Evolutionary conservation across 1,139 yeast genomes (phyloP).

Genomic region (Debaryomyces psychrophilus): DNA sequence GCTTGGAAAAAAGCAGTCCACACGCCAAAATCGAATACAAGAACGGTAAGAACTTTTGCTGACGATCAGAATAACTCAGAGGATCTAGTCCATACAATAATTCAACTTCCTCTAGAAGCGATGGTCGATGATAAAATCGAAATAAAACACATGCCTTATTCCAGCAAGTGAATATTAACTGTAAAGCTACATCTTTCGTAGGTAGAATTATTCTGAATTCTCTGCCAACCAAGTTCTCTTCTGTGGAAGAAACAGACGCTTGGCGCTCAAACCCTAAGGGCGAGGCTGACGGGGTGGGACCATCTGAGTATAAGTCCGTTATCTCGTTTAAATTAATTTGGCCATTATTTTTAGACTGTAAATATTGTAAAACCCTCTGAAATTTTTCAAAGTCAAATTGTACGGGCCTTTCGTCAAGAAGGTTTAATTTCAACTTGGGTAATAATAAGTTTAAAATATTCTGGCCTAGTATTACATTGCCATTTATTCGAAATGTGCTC

Average conservation of each 20-base stretch:
- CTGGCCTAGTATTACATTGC: slow-evolving; percentile 24
- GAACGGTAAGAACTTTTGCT: slow-evolving; percentile 75
- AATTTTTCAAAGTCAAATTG: slow-evolving; percentile 40
- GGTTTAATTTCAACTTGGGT: slow-evolving; percentile 50
- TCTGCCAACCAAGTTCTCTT: slow-evolving; percentile 23
- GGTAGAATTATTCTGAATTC: slow-evolving; percentile 76
- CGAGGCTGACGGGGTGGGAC: slow-evolving; percentile 18
- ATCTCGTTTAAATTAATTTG: slow-evolving; percentile 26
- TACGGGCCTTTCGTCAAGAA: slow-evolving; percentile 34
- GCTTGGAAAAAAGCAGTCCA: slow-evolving; percentile 70
- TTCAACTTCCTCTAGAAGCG: slow-evolving; percentile 61
- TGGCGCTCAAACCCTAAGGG: slow-evolving; percentile 16
- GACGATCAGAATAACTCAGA: slow-evolving; percentile 67
- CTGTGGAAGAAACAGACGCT: slow-evolving; percentile 24
- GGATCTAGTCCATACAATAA: slow-evolving; percentile 65
- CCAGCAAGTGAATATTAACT: slow-evolving; percentile 79
- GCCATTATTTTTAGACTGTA: slow-evolving; percentile 25
- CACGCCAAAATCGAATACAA: slow-evolving; percentile 60
- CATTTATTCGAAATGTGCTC: background rate
- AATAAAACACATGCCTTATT: slow-evolving; percentile 82
- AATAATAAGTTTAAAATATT: slow-evolving; percentile 44
- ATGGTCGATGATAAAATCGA: slow-evolving; percentile 84
- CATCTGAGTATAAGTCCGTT: slow-evolving; percentile 30
- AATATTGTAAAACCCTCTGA: slow-evolving; percentile 26
- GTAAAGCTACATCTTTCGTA: slow-evolving; percentile 69